phyloP scores from a whole-genome alignment of 2,329 filamentous ascomycete species.

The Aspergillus sp. region DNA sequence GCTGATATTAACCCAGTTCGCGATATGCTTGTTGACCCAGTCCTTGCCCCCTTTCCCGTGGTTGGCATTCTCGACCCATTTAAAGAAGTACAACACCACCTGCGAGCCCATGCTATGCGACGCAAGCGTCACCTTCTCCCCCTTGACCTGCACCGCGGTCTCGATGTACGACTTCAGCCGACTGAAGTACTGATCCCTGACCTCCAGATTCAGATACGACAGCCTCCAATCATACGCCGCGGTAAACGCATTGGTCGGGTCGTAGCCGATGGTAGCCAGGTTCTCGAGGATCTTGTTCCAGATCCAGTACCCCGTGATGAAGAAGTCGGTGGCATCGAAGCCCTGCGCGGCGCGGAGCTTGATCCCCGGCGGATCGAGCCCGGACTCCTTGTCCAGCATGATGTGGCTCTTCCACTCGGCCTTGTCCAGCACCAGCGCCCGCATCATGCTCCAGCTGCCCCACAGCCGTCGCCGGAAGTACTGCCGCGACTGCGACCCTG shows the following conservation, averaged over 20 bases:
- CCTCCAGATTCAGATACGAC: slow-evolving; percentile 80
- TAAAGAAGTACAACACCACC: slow-evolving; percentile 72
- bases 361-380: slow-evolving; percentile 78
- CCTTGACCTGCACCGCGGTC: slow-evolving; percentile 61
- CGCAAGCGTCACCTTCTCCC: slow-evolving; percentile 72
- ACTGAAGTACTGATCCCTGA: slow-evolving; percentile 87
- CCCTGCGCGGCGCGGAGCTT: slow-evolving; percentile 91
- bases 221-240: slow-evolving; percentile 85
- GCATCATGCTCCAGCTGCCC: slow-evolving; percentile 99
- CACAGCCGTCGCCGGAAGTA: slow-evolving; percentile 93
- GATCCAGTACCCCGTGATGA: slow-evolving; percentile 82
- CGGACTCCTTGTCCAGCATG: slow-evolving; percentile 88
- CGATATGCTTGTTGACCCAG: slow-evolving; percentile 86
- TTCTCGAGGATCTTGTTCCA: slow-evolving; percentile 99
- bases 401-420: slow-evolving; percentile 91
- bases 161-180: slow-evolving; percentile 86
- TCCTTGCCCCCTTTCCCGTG: slow-evolving; percentile 68
- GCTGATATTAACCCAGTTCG: slow-evolving; percentile 96
- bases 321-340: slow-evolving; percentile 93
- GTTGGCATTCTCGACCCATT: slow-evolving; percentile 71
- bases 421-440: slow-evolving; percentile 84
- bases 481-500: slow-evolving; percentile 68
- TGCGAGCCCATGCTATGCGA: slow-evolving; percentile 98
- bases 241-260: slow-evolving; percentile 64
- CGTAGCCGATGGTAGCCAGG: slow-evolving; percentile 88